Percentiles rank a stretch among this genome's conserved stretches.
phyloP scores from a whole-genome alignment of 202 grass and related monocot species.

The Zizania palustris region DNA sequence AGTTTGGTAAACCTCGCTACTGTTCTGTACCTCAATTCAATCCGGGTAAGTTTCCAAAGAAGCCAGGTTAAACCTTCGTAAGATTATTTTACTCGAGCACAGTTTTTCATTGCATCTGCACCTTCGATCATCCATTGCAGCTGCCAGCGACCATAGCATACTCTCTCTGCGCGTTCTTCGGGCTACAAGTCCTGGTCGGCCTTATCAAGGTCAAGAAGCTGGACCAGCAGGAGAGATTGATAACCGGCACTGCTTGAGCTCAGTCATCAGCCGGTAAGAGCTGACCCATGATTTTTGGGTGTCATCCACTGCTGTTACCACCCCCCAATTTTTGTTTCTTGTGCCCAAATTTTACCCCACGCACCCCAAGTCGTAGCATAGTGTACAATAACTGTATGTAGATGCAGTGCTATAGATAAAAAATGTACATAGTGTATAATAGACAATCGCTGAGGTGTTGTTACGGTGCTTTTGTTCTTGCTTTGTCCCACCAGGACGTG shows the following conservation, averaged over 20 bases:
- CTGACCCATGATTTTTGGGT: slow-evolving; percentile 28
- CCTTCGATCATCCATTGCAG: slow-evolving; percentile 48
- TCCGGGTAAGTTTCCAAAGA: slow-evolving; percentile 63
- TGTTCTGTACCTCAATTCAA: slow-evolving; percentile 79
- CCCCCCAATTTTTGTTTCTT: background rate
- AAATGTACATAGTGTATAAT: slow-evolving; percentile 56
- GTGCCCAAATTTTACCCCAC: slow-evolving; percentile 30
- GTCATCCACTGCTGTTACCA: background rate
- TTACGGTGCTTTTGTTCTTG: background rate
- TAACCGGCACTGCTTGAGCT: slow-evolving; percentile 85
- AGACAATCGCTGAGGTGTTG: slow-evolving; percentile 4
- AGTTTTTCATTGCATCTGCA: slow-evolving; percentile 9
- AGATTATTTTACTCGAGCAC: background rate
- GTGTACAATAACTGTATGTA: slow-evolving; percentile 43
- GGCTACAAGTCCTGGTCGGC: slow-evolving; percentile 75
- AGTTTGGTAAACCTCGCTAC: slow-evolving; percentile 92
- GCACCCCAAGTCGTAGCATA: slow-evolving; percentile 40
- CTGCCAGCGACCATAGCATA: slow-evolving; percentile 76
- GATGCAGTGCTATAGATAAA: slow-evolving; percentile 36
- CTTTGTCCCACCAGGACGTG: too few species aligned
- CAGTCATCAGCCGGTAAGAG: slow-evolving; percentile 10
- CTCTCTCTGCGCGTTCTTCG: slow-evolving; percentile 65
- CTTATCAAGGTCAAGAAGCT: slow-evolving; percentile 90
- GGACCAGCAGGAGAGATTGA: slow-evolving; percentile 85
- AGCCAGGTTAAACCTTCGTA: slow-evolving; percentile 18